Percentiles rank a stretch among this genome's conserved stretches.
phyloP scores from a whole-genome alignment of 1,139 yeast genomes.

The Pichia inconspicua region DNA sequence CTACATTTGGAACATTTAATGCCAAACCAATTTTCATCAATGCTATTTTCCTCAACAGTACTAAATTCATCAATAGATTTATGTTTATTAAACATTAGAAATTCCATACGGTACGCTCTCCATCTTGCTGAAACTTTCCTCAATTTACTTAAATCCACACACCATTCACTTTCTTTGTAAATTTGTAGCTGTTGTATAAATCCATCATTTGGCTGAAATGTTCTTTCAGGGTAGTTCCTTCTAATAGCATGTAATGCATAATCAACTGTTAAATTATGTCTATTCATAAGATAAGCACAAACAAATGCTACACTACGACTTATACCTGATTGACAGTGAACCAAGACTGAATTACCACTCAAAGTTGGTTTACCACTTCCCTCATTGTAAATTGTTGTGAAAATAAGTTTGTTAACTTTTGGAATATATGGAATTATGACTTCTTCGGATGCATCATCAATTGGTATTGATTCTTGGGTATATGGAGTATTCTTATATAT shows the following conservation, averaged over 20 bases:
- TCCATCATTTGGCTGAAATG: constrained; percentile 68
- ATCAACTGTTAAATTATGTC: constrained; percentile 48
- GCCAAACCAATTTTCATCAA: constrained; percentile 19
- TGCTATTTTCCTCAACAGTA: constrained; percentile 14
- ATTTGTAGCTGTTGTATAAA: constrained; percentile 65
- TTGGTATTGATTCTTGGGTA: constrained; percentile 52
- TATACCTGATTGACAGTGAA: constrained; percentile 83
- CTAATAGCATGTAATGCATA: constrained; percentile 68
- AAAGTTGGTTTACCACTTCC: constrained; percentile 32
- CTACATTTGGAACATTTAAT: constrained; percentile 67
- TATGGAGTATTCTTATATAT: constrained; percentile 37
- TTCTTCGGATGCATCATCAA: constrained; percentile 59
- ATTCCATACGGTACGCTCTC: constrained; percentile 17
- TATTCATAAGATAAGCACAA: constrained; percentile 74
- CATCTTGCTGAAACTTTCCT: constrained; percentile 17
- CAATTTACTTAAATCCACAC: constrained; percentile 14
- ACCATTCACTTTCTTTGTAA: constrained; percentile 38
- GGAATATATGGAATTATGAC: constrained; percentile 58
- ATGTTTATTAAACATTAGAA: constrained; percentile 4
- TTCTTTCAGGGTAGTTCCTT: constrained; percentile 40
- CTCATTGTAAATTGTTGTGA: constrained; percentile 45
- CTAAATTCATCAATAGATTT: constrained; percentile 22
- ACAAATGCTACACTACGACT: constrained; percentile 72
- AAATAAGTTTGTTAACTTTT: constrained; percentile 59
- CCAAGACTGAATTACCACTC: constrained; percentile 38